Evolutionary conservation across 2,329 filamentous ascomycete genomes (phyloP), one percentile per base, ranked within the genome.

Genomic region (Sarocladium oryzae): DNA sequence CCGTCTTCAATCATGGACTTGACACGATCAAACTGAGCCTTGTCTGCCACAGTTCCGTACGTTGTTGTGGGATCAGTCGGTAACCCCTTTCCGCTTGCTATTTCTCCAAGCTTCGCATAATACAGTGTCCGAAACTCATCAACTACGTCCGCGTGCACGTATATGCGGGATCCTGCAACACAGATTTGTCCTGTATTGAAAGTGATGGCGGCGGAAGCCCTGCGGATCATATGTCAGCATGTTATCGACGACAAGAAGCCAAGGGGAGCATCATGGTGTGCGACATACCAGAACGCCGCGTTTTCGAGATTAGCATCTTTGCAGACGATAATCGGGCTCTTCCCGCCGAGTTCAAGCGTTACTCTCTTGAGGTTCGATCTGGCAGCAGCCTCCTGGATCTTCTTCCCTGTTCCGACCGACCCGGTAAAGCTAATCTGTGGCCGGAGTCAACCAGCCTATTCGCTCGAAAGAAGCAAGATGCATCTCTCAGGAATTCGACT

Each of bases 381-480:
- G 3, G 82, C 76, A 0, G 86, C 85, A 61, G 80, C 76, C 60
- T 85, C 85, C 79, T 88, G 87, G 55, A 90, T 87, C 55, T 82
- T 73, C 51, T 80, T 78, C 2, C 84, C 87, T 0, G 86, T 88
- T 4, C 72, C 72, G 4, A 82, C 86, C 13, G 80, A 85, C 35
- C 87, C 87, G 0, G 87, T 91, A 60, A 91, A 91, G 4, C 82
- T 83, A n/a, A n/a, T n/a, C n/a, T n/a, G n/a, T n/a, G n/a, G n/a
- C n/a, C n/a, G n/a, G n/a, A n/a, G n/a, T n/a, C n/a, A n/a, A n/a
- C n/a, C n/a, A n/a, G n/a, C n/a, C n/a, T n/a, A n/a, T n/a, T n/a
- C n/a, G n/a, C n/a, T n/a, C n/a, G n/a, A n/a, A n/a, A n/a, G n/a
- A n/a, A n/a, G n/a, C n/a, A n/a, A n/a, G n/a, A n/a, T n/a, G n/a